A percentile compares a stretch with the other conserved stretches of the same genome.
phyloP scores from a whole-genome alignment of 2,329 filamentous ascomycete genomes.

The Allantophomopsis cytisporea region DNA sequence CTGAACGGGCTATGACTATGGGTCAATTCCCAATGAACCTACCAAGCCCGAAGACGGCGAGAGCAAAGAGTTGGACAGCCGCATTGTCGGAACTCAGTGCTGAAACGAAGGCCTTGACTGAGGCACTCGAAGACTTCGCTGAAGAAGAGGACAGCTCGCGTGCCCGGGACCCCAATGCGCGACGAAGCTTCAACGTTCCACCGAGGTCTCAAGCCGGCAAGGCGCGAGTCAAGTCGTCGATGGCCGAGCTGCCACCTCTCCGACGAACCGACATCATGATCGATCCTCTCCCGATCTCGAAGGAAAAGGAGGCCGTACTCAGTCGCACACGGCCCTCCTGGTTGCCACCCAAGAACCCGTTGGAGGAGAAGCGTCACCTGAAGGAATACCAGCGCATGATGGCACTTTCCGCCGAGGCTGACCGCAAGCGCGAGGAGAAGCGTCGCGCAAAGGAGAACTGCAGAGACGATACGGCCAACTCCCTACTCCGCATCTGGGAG shows the following conservation, averaged over 20 bases:
- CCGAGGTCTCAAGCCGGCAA: slow-evolving; percentile 22
- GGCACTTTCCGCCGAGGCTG: slow-evolving; percentile 44
- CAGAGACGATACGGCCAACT: slow-evolving; percentile 39
- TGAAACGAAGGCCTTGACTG: slow-evolving; percentile 63
- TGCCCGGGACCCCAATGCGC: slow-evolving; percentile 5
- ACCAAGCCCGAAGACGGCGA: slow-evolving; percentile 30
- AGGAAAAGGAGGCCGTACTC: slow-evolving; percentile 75
- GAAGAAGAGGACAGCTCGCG: slow-evolving; percentile 43
- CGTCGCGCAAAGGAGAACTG: slow-evolving; percentile 34
- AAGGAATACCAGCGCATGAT: slow-evolving; percentile 80
- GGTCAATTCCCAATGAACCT: slow-evolving; percentile 48
- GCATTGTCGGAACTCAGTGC: slow-evolving; percentile 54
- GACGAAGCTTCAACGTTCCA: slow-evolving; percentile 17
- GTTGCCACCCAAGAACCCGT: slow-evolving; percentile 77
- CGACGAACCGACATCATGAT: slow-evolving; percentile 61
- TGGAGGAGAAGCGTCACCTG: slow-evolving; percentile 81
- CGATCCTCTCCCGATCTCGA: slow-evolving; percentile 70
- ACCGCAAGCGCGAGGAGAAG: slow-evolving; percentile 41
- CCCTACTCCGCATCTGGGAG: slow-evolving; percentile 55
- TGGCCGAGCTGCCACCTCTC: slow-evolving; percentile 49
- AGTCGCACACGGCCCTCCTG: slow-evolving; percentile 72
- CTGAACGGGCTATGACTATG: slow-evolving; percentile 7
- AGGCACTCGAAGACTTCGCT: slow-evolving; percentile 69
- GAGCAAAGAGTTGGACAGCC: slow-evolving; percentile 63
- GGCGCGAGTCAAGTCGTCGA: slow-evolving; percentile 47